Conservation (phyloP, 2,329 filamentous ascomycete genomes). For the Domatiomyces catenatus region DNA sequence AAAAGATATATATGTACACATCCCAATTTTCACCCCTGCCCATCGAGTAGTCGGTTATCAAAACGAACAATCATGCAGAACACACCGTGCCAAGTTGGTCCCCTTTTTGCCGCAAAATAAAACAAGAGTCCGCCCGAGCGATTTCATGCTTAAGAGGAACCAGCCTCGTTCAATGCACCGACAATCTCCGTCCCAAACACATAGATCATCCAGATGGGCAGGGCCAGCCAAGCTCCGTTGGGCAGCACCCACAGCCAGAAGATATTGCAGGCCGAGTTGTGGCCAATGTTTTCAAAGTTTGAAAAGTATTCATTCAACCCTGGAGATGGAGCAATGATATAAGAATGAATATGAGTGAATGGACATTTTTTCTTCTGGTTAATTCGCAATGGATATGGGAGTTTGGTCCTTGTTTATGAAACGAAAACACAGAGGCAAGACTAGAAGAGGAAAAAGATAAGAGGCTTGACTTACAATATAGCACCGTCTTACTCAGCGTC, state of each 20-base stretch:
- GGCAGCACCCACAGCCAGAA: conserved; percentile 49
- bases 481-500: conserved; percentile 51
- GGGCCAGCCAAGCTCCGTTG: conserved; percentile 50
- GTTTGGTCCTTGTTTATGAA: too few relatives aligned
- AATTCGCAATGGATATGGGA: background rate
- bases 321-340: conserved; percentile 18
- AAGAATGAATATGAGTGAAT: background rate
- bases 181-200: conserved; percentile 46
- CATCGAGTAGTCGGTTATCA: background rate
- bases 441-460: too few relatives aligned
- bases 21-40: background rate
- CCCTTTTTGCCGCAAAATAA: too few relatives aligned
- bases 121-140: too few relatives aligned
- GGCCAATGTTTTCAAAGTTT: conserved; percentile 45
- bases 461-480: conserved; percentile 42
- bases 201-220: conserved; percentile 48
- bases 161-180: conserved; percentile 24
- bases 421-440: conserved; percentile 7
- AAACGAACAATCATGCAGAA: background rate
- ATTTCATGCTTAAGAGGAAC: background rate
- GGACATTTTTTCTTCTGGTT: background rate
- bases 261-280: conserved; percentile 41
- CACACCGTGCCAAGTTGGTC: too few relatives aligned
- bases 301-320: conserved; percentile 47
- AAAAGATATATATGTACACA: background rate